phyloP scores from a whole-genome alignment of 1,284 basidiomycete species.

The Apiotrichum domesticum region DNA sequence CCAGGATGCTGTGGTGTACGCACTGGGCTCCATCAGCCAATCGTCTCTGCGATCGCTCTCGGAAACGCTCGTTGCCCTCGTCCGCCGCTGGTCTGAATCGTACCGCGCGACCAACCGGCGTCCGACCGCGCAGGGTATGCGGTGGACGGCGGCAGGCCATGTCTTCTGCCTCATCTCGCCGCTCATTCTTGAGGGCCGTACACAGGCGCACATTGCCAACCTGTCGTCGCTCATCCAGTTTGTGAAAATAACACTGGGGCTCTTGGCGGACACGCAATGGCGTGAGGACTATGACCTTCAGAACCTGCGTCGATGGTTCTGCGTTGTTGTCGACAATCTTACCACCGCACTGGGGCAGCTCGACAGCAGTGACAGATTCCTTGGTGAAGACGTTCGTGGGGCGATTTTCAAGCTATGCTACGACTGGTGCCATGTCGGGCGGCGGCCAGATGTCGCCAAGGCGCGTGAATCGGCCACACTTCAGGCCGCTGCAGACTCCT shows the following conservation, averaged over 20 bases:
- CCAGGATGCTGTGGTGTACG: slow-evolving; percentile 77
- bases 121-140: slow-evolving; percentile 66
- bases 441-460: slow-evolving; percentile 65
- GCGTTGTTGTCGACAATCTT: slow-evolving; percentile 76
- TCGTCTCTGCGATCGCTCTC: slow-evolving; percentile 71
- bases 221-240: slow-evolving; percentile 77
- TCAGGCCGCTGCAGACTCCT: slow-evolving; percentile 56
- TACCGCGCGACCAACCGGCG: slow-evolving; percentile 42
- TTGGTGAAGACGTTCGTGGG: slow-evolving; percentile 68
- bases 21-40: slow-evolving; percentile 77
- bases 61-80: slow-evolving; percentile 73
- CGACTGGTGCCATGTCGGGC: slow-evolving; percentile 87
- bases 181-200: slow-evolving; percentile 64
- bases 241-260: slow-evolving; percentile 71
- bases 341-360: slow-evolving; percentile 70
- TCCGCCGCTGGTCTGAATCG: slow-evolving; percentile 63
- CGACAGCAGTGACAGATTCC: slow-evolving; percentile 67
- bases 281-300: slow-evolving; percentile 74
- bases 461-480: slow-evolving; percentile 71
- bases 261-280: slow-evolving; percentile 65
- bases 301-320: slow-evolving; percentile 79
- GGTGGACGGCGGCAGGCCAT: slow-evolving; percentile 82
- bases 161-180: slow-evolving; percentile 82
- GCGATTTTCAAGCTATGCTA: slow-evolving; percentile 79
- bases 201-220: slow-evolving; percentile 60